Percentiles rank a stretch among this genome's conserved stretches.
Conservation (phyloP, 306 rosid species). For the Inga leiocalycina region DNA sequence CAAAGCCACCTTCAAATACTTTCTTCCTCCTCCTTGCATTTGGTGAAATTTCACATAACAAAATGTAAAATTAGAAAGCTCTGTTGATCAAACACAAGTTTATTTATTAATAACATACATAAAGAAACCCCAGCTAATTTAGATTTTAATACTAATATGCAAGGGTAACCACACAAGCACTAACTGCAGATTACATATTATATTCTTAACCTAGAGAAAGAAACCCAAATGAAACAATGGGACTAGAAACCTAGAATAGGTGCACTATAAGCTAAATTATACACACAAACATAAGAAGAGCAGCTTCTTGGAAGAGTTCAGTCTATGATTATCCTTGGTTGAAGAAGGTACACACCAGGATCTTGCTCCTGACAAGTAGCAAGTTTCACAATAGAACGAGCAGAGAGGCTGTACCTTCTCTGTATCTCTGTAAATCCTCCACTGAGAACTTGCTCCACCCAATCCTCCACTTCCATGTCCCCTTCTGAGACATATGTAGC, state of each 20-base stretch:
- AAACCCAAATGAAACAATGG: slow-evolving; percentile 53
- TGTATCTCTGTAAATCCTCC: slow-evolving; percentile 62
- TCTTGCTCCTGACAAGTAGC: slow-evolving; percentile 53
- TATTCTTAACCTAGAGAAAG: slow-evolving; percentile 44
- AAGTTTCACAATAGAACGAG: slow-evolving; percentile 62
- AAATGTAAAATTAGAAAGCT: background rate
- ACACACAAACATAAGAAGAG: slow-evolving; percentile 46
- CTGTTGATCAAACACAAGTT: background rate
- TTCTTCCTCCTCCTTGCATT: background rate
- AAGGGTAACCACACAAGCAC: slow-evolving; percentile 49
- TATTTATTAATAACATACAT: slow-evolving; percentile 33
- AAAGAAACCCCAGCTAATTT: slow-evolving; percentile 27
- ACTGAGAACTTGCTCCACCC: slow-evolving; percentile 78
- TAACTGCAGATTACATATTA: slow-evolving; percentile 50
- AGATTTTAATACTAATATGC: slow-evolving; percentile 36
- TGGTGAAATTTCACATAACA: slow-evolving; percentile 8
- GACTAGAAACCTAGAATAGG: slow-evolving; percentile 48
- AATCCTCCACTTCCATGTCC: slow-evolving; percentile 60
- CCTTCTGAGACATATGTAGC: slow-evolving; percentile 62
- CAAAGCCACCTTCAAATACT: background rate
- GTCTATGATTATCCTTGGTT: slow-evolving; percentile 57
- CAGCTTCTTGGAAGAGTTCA: slow-evolving; percentile 37
- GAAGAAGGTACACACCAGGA: slow-evolving; percentile 49
- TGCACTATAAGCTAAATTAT: slow-evolving; percentile 54
- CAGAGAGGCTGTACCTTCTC: slow-evolving; percentile 47